Base-by-base conservation (phyloP, 768 basidiomycete genomes). In the Daedaleopsis sinensis region DNA sequence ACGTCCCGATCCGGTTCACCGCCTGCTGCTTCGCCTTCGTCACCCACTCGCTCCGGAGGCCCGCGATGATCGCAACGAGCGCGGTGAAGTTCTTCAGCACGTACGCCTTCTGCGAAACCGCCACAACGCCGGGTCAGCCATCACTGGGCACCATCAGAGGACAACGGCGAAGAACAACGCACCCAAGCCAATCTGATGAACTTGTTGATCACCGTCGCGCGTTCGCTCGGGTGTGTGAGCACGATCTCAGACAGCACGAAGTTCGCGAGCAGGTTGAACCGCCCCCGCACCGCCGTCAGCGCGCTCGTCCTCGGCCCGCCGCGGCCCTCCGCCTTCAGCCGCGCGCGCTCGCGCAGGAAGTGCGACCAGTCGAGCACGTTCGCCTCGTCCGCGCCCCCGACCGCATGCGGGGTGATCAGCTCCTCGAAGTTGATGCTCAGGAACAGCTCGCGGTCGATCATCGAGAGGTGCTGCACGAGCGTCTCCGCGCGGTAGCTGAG, bases 131-230 rank as follows among this genome's bases (percentile, higher is more conserved):
- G 27, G 35, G 37, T 23, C 38, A 37, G 18, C 42, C 2, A 58
- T 44, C 52, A 58, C 57, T 13, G 15, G 55, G 42, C 55, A 49
- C 5, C 23, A 49, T 13, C 19, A 32, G 27, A 32, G n/a, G 7
- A 32, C 12, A 47, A 39, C 18, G 39, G 42, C 63, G 49, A 37
- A 5, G 44, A 38, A 37, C 24, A 32, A 77, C 88, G 71, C 66
- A 94, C 93, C 81, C 87, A 93, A 42, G 94, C 94, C 58, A 96
- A 78, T 44, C 92, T 86, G 62, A 96, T 87, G 71, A 96, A 89
- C 75, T 94, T 95, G 59, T 77, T 78, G 52, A 92, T 83, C 19
- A 97, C 75, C 50, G 80, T 63, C 38, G 80, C 81, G 19, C 94
- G 82, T 55, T 92, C 86, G 55, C 73, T 73, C 6, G 87, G 87